phyloP scores from a whole-genome alignment of 2,329 filamentous ascomycete genomes.

The Plectosphaerella cucumerina region DNA sequence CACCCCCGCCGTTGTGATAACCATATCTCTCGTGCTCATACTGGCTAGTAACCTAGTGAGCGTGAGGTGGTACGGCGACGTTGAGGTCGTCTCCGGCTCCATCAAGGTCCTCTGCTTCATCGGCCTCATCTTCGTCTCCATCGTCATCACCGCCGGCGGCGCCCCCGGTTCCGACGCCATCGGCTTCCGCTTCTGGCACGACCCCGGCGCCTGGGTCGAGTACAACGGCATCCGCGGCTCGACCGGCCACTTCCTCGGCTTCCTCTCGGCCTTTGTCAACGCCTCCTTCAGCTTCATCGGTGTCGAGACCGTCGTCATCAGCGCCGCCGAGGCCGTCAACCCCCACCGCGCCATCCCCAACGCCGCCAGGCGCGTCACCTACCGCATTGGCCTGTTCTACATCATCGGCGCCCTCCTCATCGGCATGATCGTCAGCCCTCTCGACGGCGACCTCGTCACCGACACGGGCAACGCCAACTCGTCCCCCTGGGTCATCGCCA shows the following conservation, averaged over 20 bases:
- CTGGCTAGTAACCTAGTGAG: slow-evolving; percentile 65
- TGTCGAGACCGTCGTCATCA: slow-evolving; percentile 23
- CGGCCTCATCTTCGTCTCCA: slow-evolving; percentile 71
- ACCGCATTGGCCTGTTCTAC: slow-evolving; percentile 18
- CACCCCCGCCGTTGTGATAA: slow-evolving; percentile 55
- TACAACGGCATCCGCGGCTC: slow-evolving; percentile 46
- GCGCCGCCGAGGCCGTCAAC: slow-evolving; percentile 17
- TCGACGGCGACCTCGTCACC: slow-evolving; percentile 14
- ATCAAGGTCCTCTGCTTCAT: slow-evolving; percentile 70
- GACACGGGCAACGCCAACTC: slow-evolving; percentile 34
- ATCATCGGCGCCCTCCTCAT: slow-evolving; percentile 16
- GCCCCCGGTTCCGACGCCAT: slow-evolving; percentile 55
- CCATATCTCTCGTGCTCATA: slow-evolving; percentile 43
- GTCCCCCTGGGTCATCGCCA: slow-evolving; percentile 47
- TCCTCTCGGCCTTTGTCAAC: slow-evolving; percentile 7
- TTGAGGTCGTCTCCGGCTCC: slow-evolving; percentile 71
- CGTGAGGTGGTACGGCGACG: slow-evolving; percentile 71
- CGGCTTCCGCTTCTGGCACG: slow-evolving; percentile 56
- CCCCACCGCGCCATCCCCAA: slow-evolving; percentile 17
- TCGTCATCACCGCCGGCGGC: slow-evolving; percentile 65
- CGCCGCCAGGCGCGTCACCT: slow-evolving; percentile 19
- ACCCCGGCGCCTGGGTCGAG: slow-evolving; percentile 46
- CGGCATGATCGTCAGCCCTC: slow-evolving; percentile 14
- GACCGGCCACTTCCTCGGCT: slow-evolving; percentile 43
- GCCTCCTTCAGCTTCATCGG: slow-evolving; percentile 12